These are phyloP conservation scores for Cucurbita moschata DNA, from an alignment of 306 rosid species.

Conservation along the genomic window DNA sequence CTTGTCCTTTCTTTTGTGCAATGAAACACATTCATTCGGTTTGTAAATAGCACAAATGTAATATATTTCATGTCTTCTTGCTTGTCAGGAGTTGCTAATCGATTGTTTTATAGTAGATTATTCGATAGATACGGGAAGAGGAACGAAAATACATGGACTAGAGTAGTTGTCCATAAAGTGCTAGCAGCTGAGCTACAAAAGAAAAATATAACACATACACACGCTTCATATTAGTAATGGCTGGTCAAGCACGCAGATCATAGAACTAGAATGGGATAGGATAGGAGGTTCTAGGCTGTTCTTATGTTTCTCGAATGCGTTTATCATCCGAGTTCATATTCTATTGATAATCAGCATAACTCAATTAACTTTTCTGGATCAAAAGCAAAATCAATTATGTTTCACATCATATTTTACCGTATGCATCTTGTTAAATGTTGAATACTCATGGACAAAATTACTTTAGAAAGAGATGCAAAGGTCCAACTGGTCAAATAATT, in stretches of 20 bases:
- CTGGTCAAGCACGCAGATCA: background rate
- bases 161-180: background rate
- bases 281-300: background rate
- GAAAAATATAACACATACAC: no score
- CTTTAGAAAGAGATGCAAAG: background rate
- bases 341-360: background rate
- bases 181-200: background rate
- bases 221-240: no score
- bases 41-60: background rate
- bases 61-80: background rate
- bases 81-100: background rate
- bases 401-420: background rate
- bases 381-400: background rate
- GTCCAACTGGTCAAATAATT: background rate
- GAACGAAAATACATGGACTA: background rate
- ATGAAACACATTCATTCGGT: background rate
- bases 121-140: background rate
- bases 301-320: background rate
- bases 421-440: background rate
- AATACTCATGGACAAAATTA: background rate
- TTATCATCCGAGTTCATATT: background rate
- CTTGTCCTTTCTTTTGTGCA: background rate
- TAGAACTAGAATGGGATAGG: background rate
- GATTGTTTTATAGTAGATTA: background rate
- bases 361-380: background rate